Conservation (phyloP, 1,284 basidiomycete genomes). For the Ganoderma resinaceum region DNA sequence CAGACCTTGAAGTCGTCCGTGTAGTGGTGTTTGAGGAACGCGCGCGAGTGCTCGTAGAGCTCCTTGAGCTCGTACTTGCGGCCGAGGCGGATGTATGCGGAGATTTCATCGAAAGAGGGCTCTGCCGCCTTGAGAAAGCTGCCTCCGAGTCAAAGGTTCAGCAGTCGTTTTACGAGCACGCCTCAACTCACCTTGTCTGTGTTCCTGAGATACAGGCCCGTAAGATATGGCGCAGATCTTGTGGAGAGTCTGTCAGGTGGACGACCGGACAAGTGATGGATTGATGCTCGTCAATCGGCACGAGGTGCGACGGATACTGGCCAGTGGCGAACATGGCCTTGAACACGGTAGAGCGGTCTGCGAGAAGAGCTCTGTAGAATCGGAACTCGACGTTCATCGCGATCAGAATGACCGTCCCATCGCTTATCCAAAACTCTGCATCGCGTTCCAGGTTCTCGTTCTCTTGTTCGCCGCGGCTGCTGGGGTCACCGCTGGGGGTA, state of each 20-base stretch:
- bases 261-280: neutral
- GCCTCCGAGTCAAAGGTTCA: neutral
- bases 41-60: neutral
- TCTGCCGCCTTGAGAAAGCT: neutral
- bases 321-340: conserved; percentile 4
- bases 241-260: neutral
- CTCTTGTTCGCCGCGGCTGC: too few species aligned
- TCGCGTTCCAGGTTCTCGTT: neutral
- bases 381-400: conserved; percentile 27
- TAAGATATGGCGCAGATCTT: neutral
- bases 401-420: conserved; percentile 34
- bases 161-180: neutral
- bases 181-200: neutral
- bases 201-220: neutral
- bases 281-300: neutral
- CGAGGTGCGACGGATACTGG: too few species aligned
- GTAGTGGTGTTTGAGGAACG: conserved; percentile 9
- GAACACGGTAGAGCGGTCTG: conserved; percentile 30
- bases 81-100: conserved; percentile 9
- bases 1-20: conserved; percentile 5
- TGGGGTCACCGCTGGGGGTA: too few species aligned
- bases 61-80: conserved; percentile 8
- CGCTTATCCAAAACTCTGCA: conserved; percentile 30
- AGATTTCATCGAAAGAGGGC: neutral
- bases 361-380: conserved; percentile 29